Conservation (phyloP, 2,329 filamentous ascomycete genomes). For the Colletotrichum musae region DNA sequence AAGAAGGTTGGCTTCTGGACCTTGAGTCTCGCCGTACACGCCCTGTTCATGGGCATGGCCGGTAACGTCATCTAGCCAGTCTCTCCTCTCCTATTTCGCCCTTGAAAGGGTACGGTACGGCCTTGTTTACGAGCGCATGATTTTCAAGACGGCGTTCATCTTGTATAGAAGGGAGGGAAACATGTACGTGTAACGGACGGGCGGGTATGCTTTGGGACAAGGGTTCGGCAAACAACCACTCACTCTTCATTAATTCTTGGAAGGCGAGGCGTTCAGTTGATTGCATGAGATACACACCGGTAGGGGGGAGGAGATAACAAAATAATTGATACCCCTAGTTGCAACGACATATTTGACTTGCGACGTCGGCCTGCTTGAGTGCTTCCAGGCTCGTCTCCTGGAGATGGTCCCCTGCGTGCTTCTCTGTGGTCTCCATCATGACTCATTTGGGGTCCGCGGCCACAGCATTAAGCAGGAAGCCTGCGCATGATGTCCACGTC, state of each 20-base stretch:
- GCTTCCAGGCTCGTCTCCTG: background rate
- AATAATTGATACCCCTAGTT: slow-evolving; percentile 40
- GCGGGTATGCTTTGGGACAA: background rate
- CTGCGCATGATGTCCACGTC: slow-evolving; percentile 22
- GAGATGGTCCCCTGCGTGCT: background rate
- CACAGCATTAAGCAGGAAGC: background rate
- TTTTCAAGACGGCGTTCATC: slow-evolving; percentile 26
- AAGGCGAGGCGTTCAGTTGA: slow-evolving; percentile 29
- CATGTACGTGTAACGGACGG: slow-evolving; percentile 31
- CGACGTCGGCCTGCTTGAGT: background rate
- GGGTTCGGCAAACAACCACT: background rate
- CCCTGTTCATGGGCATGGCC: slow-evolving; percentile 94
- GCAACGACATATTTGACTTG: background rate
- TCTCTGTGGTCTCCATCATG: background rate
- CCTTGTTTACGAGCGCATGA: slow-evolving; percentile 36
- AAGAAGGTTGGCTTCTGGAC: slow-evolving; percentile 99
- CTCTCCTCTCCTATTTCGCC: slow-evolving; percentile 18
- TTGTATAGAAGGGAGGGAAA: slow-evolving; percentile 28
- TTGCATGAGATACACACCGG: slow-evolving; percentile 16
- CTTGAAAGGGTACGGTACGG: slow-evolving; percentile 30
- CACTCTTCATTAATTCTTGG: background rate
- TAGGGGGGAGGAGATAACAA: slow-evolving; percentile 27
- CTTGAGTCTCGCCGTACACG: slow-evolving; percentile 90
- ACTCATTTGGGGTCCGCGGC: background rate
- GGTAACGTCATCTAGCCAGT: slow-evolving; percentile 76